Evolutionary conservation across 192 early-diverging fungal species (phyloP), one percentile per base, ranked within the genome.

Genomic region (Cladochytrium replicatum): DNA sequence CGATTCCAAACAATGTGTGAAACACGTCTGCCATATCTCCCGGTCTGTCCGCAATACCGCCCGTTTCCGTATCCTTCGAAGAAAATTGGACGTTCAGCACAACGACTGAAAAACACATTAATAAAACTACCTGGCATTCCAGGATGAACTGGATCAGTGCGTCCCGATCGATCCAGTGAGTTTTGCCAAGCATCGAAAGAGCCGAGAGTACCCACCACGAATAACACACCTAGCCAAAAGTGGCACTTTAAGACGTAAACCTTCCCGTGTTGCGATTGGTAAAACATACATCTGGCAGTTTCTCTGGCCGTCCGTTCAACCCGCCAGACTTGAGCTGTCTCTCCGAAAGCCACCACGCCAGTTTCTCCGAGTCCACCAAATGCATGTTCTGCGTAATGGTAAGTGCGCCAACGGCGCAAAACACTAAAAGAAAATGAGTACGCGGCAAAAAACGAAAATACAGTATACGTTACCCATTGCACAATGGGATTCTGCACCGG

Each of bases 171-270:
- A 96, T 88, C 95, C 95, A 99, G 50, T 91, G 81, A 0, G 78
- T 31, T 1, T 84, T 63, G 15, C 74, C 83, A 41, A 98, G 54
- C 19, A 94, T 88, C 21, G 81, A 67, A 1, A 98, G 69, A 26
- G 88, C 77, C 7, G 90, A 92, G 32, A 95, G 57, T 0, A 94
- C 92, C 94, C 94, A 98, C 94, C 94, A 98, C 27, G 94, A 95
- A 58, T 98, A 98, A 57, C 94, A 98, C 2, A 86, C 78, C 81
- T 84, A 27, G 5, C 15, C 3, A 6, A n/a, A 45, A 6, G 43
- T 51, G 17, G 3, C 17, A 32, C 9, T 40, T 9, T 21, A 22
- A 29, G 34, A n/a, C 15, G 24, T 7, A 25, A 37, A 38, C 29
- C 42, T 19, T 1, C 34, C 28, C 28, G 21, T 2, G 9, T 5